phyloP scores from a whole-genome alignment of 805 yeast species.

The Jamesozyma jinghongensis region DNA sequence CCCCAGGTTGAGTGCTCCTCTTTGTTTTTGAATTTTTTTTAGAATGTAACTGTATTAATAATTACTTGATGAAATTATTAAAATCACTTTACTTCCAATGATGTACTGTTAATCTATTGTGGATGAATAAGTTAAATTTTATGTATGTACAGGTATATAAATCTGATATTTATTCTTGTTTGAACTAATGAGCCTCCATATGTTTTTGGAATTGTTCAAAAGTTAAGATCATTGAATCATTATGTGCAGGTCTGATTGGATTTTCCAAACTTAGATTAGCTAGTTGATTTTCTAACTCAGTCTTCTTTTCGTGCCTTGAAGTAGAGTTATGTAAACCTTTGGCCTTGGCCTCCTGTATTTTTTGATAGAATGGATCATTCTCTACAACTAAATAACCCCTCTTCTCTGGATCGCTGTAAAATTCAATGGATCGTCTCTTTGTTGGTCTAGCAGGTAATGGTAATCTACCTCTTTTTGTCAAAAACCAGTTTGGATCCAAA shows the following conservation, averaged over 20 bases:
- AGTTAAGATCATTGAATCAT: constrained; percentile 4
- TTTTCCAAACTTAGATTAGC: constrained; percentile 31
- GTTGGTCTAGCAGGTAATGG: constrained; percentile 85
- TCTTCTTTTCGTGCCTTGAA: constrained; percentile 26
- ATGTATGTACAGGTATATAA: too few species aligned
- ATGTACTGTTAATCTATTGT: too few species aligned
- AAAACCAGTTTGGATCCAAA: constrained; percentile 60
- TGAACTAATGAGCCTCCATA: background rate
- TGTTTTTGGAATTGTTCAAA: constrained; percentile 5
- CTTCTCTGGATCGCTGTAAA: constrained; percentile 59
- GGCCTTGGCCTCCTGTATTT: constrained; percentile 16
- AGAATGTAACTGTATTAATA: too few species aligned
- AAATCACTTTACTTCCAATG: too few species aligned
- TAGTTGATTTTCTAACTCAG: constrained; percentile 28
- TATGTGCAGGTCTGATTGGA: background rate
- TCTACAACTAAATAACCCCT: constrained; percentile 64
- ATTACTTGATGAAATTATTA: too few species aligned
- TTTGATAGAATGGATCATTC: constrained; percentile 23
- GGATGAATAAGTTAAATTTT: too few species aligned
- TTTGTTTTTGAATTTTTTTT: too few species aligned
- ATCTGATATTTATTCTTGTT: too few species aligned
- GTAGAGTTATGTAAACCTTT: constrained; percentile 10
- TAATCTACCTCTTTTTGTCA: constrained; percentile 62
- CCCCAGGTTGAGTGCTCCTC: constrained; percentile 42
- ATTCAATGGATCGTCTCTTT: constrained; percentile 67